These are phyloP conservation scores for Haplosporangium gracile DNA, from an alignment of 192 early-diverging fungal genomes.

Conservation along the genomic window DNA sequence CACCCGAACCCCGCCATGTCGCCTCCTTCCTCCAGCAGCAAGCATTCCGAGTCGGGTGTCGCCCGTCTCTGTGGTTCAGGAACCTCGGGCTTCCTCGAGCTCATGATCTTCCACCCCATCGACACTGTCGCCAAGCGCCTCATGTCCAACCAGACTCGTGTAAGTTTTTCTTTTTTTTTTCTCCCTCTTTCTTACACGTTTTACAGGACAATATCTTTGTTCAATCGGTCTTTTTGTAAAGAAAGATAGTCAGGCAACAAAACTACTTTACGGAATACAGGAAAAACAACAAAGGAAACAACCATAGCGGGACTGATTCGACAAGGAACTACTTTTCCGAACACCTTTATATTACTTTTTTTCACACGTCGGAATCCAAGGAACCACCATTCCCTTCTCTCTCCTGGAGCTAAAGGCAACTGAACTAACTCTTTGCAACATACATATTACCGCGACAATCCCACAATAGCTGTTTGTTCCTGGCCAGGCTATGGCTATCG, in stretches of 20 bases:
- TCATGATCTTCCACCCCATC: conserved; percentile 97
- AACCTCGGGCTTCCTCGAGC: conserved; percentile 93
- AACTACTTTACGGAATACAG: background rate
- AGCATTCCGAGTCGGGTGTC: conserved; percentile 87
- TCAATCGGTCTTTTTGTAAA: background rate
- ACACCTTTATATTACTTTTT: too few species aligned
- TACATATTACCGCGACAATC: background rate
- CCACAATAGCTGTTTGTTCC: conserved; percentile 72
- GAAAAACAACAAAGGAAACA: background rate
- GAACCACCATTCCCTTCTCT: background rate
- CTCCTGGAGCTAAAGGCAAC: background rate
- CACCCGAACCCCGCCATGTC: conserved; percentile 53
- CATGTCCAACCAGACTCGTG: conserved; percentile 93
- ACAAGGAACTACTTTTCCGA: background rate
- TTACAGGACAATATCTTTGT: background rate
- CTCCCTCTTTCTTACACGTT: background rate
- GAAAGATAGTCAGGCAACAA: background rate
- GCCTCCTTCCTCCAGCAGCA: conserved; percentile 65
- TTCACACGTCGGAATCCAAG: background rate
- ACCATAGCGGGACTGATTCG: background rate
- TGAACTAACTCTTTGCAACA: background rate
- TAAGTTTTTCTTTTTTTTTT: conserved; percentile 45
- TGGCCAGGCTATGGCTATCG: conserved; percentile 75
- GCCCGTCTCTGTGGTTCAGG: conserved; percentile 93
- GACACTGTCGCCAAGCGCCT: conserved; percentile 99